Percentiles rank a stretch among this genome's conserved stretches.
These are phyloP conservation scores for Dendrostoma leiphaemia DNA, from an alignment of 2,329 filamentous ascomycete genomes.

Conservation along the genomic window DNA sequence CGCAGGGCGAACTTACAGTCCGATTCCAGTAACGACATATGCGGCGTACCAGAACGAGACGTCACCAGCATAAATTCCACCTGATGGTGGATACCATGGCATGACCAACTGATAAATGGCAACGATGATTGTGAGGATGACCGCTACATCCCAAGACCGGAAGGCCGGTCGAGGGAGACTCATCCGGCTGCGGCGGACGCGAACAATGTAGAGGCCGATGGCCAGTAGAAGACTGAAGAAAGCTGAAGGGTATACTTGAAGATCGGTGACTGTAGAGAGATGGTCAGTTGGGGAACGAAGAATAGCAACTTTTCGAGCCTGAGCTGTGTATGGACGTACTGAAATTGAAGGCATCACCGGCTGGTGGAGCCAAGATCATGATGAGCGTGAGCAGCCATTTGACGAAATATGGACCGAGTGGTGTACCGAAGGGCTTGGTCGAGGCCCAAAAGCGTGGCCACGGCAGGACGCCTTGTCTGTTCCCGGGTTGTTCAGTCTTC, in stretches of 20 bases:
- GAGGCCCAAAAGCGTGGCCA: conserved; percentile 59
- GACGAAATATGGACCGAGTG: conserved; percentile 55
- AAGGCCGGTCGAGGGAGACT: conserved; percentile 51
- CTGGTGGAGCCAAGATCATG: conserved; percentile 60
- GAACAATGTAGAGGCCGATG: conserved; percentile 56
- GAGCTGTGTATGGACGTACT: conserved; percentile 28
- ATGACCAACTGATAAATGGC: conserved; percentile 64
- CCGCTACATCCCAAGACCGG: conserved; percentile 54
- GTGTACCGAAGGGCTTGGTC: conserved; percentile 61
- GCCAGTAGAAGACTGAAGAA: conserved; percentile 58
- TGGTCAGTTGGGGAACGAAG: background rate
- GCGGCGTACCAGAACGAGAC: conserved; percentile 75
- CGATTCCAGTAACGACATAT: conserved; percentile 64
- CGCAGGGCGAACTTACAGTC: conserved; percentile 45
- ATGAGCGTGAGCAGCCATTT: conserved; percentile 56
- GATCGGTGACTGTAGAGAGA: conserved; percentile 48
- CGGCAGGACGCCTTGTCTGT: conserved; percentile 55
- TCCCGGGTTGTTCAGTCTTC: background rate
- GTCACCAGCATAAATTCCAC: conserved; percentile 57
- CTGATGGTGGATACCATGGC: conserved; percentile 68
- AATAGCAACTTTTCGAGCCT: background rate
- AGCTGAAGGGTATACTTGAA: conserved; percentile 56
- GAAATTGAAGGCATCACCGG: conserved; percentile 65
- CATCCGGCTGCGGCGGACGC: conserved; percentile 50
- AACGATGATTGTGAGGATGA: conserved; percentile 59